A percentile compares a stretch with the other conserved stretches of the same genome.
Evolutionary conservation across 176 grass and related monocot species (phyloP).

Genomic region (Ensete glaucum): DNA sequence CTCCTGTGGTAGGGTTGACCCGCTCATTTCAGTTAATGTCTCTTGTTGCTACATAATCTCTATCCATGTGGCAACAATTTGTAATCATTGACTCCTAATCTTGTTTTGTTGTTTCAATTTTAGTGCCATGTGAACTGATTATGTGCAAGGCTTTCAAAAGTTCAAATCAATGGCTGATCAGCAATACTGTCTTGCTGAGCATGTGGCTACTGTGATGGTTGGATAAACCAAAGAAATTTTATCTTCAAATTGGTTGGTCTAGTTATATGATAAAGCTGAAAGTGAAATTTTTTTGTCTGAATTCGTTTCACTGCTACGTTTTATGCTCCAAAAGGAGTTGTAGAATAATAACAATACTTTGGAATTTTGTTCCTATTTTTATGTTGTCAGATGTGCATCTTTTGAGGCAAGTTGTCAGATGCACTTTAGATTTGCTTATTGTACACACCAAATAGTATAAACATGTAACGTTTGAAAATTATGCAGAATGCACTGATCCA

Average conservation of each 20-base stretch:
- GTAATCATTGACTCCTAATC: no score
- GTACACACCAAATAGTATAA: neutral
- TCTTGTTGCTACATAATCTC: no score
- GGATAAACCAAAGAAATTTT: slow-evolving; percentile 13
- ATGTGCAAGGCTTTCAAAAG: neutral
- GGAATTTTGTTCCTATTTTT: neutral
- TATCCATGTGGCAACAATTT: no score
- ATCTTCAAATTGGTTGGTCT: slow-evolving; percentile 2
- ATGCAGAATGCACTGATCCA: slow-evolving; percentile 78
- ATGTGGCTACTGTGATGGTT: neutral
- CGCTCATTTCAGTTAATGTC: no score
- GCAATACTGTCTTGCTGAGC: no score
- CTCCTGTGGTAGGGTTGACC: no score
- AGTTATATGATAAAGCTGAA: no score
- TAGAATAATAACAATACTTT: neutral
- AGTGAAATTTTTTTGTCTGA: no score
- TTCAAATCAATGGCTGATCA: neutral
- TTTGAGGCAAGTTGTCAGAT: neutral
- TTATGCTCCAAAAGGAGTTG: neutral
- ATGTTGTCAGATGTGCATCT: neutral
- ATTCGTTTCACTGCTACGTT: neutral
- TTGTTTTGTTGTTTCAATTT: no score
- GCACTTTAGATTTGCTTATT: neutral
- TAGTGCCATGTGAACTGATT: neutral
- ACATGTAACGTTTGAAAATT: slow-evolving; percentile 2